Base-by-base conservation (phyloP, 768 basidiomycete genomes). In the Mycena filopes region DNA sequence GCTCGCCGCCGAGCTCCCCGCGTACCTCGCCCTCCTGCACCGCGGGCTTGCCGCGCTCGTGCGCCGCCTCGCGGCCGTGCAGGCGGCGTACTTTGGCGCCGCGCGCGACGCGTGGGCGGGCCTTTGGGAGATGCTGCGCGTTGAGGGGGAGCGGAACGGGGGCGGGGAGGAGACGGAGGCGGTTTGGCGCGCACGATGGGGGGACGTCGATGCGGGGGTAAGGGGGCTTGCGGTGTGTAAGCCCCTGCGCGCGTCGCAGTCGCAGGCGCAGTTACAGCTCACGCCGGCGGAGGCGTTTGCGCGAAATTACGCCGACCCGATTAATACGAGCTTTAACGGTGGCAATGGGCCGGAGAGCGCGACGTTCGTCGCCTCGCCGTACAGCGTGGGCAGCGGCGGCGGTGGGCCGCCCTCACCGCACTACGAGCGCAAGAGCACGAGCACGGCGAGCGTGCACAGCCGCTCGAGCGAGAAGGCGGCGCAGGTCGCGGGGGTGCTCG, bases 81-180 rank as follows among this genome's bases (percentile, higher is more conserved):
- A 94, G 72, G 80, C 80, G 2, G 75, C 76, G 25, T 91, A 90
- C 71, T 94, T 87, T 80, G 63, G 75, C 18, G 85, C 85, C 41
- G 83, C 91, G 8, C 81, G 84, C 45, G 86, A 87, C 53, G 80
- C 84, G 29, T 95, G 93, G 93, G 84, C 81, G 2, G 89, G 88
- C n/a, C 77, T 95, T n/a, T 95, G 93, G 93, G 91, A 94, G 64
- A 91, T 90, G 73, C 77, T 92, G n/a, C 79, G 84, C 12, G 87
- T 90, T 5, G 91, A 91, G 21, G 89, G 88, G 2, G 89, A 91
- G 78, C 75, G 84, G 79, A 89, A 89, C 65, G 87, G 84, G 0
- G 89, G 87, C 9, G 83, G 83, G 7, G 83, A 82, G 11, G 93
- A 94, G 80, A 94, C 93, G 23, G 72, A 88, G 28, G 81, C 81